Evolutionary conservation across 305 asterid species (phyloP), one percentile per base, ranked within the genome.

Genomic region (Fraxinus xanthoxyloides): DNA sequence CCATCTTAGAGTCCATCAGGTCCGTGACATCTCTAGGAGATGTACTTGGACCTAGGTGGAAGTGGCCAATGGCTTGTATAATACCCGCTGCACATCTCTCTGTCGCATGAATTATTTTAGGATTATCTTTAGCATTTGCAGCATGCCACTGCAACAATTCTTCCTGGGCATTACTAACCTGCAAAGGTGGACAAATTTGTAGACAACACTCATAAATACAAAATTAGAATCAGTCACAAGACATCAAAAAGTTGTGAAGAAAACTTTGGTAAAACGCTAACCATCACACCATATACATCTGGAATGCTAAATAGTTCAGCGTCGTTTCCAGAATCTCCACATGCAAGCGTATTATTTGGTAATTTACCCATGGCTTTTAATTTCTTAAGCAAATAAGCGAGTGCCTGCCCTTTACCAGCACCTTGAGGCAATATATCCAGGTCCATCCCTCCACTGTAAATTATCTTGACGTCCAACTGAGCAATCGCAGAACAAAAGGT

Each of bases 401-500:
- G 98, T 79, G 99, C 98, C 86, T 94, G 97, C 87, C 99, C 99
- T 90, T 96, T 96, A 67, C 99, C 99, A 80, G 99, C 99, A 79
- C 99, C 97, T 87, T 91, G 97, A 10, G 99, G 98, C 87, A 94
- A 85, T 83, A 96, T 90, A 88, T 96, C 99, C 87, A 96, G 86
- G 90, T 91, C 98, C 93, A 89, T 91, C 84, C 99, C 99, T 24
- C 99, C 98, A 80, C 99, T 96, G 89, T 94, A 94, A 87, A 96
- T 96, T 84, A 96, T 96, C 86, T 96, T 96, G 80, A 84, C 94
- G 85, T 96, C 98, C 94, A 96, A 84, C 99, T 96, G 92, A 82
- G 75, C 82, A 54, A 70, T 81, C 82, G 87, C 76, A 86, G 48
- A 30, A 30, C 72, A 82, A 86, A 84, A 83, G 30, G 72, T 40